phyloP scores from a whole-genome alignment of 306 rosid genomes.

The Fragaria iinumae region DNA sequence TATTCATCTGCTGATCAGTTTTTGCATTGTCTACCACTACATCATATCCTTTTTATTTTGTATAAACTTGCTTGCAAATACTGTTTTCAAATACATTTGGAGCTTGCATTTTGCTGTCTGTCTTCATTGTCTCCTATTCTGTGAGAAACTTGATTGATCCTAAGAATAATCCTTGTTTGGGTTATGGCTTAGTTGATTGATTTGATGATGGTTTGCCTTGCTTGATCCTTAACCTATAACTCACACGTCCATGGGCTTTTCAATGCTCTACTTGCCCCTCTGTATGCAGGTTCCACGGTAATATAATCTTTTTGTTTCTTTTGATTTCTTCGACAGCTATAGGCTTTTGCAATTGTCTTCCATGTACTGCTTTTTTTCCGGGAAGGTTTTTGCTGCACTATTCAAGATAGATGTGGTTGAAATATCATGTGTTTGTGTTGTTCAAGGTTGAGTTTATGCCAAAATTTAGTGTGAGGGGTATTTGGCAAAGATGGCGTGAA shows the following conservation, averaged over 20 bases:
- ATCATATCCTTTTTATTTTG: slow-evolving; percentile 72
- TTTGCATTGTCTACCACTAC: slow-evolving; percentile 86
- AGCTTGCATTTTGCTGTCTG: neutral
- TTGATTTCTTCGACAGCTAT: slow-evolving; percentile 3
- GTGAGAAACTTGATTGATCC: neutral
- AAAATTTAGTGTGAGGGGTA: slow-evolving; percentile 86
- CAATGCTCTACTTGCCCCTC: slow-evolving; percentile 88
- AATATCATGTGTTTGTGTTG: slow-evolving; percentile 30
- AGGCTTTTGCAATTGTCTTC: slow-evolving; percentile 7
- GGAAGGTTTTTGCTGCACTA: slow-evolving; percentile 23
- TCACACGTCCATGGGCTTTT: slow-evolving; percentile 95
- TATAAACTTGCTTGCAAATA: neutral
- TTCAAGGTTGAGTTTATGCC: slow-evolving; percentile 94
- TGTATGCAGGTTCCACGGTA: slow-evolving; percentile 87
- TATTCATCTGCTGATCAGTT: slow-evolving; percentile 73
- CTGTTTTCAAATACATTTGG: slow-evolving; percentile 7
- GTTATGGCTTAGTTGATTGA: slow-evolving; percentile 5
- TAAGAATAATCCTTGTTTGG: neutral
- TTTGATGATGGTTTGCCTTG: slow-evolving; percentile 20
- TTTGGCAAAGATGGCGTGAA: slow-evolving; percentile 97
- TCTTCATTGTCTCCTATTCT: neutral
- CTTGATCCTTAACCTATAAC: slow-evolving; percentile 52
- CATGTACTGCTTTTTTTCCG: neutral
- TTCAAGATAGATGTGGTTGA: slow-evolving; percentile 13
- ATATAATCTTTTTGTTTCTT: slow-evolving; percentile 7